Evolutionary conservation across 345 rosid genomes (phyloP).

Genomic region (Garcia nutans): DNA sequence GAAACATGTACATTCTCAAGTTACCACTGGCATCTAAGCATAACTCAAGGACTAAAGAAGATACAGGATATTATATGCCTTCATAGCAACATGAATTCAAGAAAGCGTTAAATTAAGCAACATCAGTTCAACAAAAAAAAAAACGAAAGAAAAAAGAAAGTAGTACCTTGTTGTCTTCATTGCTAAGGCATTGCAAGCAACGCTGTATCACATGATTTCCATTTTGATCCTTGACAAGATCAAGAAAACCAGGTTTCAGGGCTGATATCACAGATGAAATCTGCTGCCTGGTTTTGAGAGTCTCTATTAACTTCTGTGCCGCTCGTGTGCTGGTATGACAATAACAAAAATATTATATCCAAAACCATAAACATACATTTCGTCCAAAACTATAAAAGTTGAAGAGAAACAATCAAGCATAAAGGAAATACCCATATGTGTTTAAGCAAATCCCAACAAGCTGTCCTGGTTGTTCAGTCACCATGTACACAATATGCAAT

Average conservation of each 20-base stretch:
- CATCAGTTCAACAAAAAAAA: not conserved
- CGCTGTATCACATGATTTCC: constrained; percentile 80
- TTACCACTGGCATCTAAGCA: not conserved
- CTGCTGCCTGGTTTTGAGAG: constrained; percentile 54
- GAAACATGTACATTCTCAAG: not conserved
- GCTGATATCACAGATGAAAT: constrained; percentile 43
- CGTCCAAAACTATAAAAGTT: not conserved
- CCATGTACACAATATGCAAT: constrained; percentile 22
- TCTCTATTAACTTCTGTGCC: constrained; percentile 57
- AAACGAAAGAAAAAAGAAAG: not conserved
- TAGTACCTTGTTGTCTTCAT: constrained; percentile 52
- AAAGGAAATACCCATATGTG: constrained; percentile 32
- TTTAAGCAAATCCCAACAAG: constrained; percentile 33
- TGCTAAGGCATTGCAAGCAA: constrained; percentile 57
- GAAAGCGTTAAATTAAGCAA: not conserved
- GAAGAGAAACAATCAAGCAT: not conserved
- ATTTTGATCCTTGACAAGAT: constrained; percentile 60
- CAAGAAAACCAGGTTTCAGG: constrained; percentile 52
- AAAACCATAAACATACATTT: not conserved
- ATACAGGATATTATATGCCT: not conserved
- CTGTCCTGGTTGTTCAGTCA: constrained; percentile 28
- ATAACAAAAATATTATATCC: not conserved
- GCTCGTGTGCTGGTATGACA: constrained; percentile 51
- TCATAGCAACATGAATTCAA: not conserved
- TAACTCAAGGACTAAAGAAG: not conserved